Conservation (phyloP, 495 filamentous ascomycete genomes). For the Echria macrotheca region DNA sequence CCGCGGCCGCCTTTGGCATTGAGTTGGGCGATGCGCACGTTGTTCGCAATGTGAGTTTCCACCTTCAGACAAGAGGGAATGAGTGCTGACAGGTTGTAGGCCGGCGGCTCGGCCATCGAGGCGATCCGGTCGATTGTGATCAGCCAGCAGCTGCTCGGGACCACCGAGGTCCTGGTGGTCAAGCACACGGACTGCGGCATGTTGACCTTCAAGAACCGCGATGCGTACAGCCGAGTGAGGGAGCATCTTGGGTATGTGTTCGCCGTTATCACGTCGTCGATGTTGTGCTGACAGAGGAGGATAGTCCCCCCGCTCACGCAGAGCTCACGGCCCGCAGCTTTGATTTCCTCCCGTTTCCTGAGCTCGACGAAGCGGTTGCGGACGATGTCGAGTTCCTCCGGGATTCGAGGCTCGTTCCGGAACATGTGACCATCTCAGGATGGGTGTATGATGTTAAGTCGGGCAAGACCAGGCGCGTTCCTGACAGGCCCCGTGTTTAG, state of each 20-base stretch:
- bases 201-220: slow-evolving; percentile 69
- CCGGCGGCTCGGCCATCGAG: slow-evolving; percentile 61
- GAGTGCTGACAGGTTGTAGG: no score
- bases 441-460: slow-evolving; percentile 80
- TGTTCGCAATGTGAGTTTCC: slow-evolving; percentile 59
- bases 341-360: slow-evolving; percentile 60
- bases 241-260: slow-evolving; percentile 44
- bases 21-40: slow-evolving; percentile 73
- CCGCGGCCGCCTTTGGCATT: slow-evolving; percentile 66
- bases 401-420: slow-evolving; percentile 52
- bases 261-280: neutral
- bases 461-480: slow-evolving; percentile 60
- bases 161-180: slow-evolving; percentile 66
- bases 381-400: slow-evolving; percentile 63
- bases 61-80: no score
- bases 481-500: no score
- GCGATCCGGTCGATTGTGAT: slow-evolving; percentile 71
- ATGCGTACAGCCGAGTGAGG: slow-evolving; percentile 51
- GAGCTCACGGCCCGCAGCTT: slow-evolving; percentile 26
- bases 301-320: slow-evolving; percentile 16
- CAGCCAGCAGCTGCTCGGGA: slow-evolving; percentile 77
- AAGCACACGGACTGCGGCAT: slow-evolving; percentile 83
- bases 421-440: slow-evolving; percentile 56
- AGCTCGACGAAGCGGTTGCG: slow-evolving; percentile 58
- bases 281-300: neutral